phyloP scores from a whole-genome alignment of 345 rosid species.

The Hirschfeldia incana region DNA sequence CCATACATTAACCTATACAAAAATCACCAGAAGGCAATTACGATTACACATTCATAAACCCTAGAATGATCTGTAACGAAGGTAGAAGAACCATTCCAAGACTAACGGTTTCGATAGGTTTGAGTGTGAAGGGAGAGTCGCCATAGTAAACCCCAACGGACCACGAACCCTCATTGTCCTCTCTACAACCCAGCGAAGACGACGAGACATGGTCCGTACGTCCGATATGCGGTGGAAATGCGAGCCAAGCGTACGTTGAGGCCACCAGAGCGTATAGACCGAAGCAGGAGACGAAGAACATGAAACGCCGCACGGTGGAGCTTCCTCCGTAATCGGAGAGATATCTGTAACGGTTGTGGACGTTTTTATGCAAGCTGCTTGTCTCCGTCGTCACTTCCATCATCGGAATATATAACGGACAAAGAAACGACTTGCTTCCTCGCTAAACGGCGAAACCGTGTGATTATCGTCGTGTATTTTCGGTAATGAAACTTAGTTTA shows the following conservation, averaged over 20 bases:
- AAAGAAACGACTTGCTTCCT: neutral
- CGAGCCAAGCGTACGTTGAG: slow-evolving; percentile 57
- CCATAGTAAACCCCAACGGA: slow-evolving; percentile 89
- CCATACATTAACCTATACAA: slow-evolving; percentile 66
- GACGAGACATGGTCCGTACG: slow-evolving; percentile 41
- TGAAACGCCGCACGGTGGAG: slow-evolving; percentile 26
- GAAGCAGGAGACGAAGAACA: slow-evolving; percentile 56
- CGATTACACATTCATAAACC: neutral
- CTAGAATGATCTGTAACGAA: neutral
- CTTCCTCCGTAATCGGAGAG: slow-evolving; percentile 3
- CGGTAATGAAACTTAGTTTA: neutral
- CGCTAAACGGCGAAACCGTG: neutral
- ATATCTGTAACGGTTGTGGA: slow-evolving; percentile 9
- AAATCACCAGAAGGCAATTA: slow-evolving; percentile 2
- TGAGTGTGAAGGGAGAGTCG: slow-evolving; percentile 80
- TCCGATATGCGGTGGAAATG: slow-evolving; percentile 41
- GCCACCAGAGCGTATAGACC: slow-evolving; percentile 65
- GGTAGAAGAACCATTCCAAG: neutral
- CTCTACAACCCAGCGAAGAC: slow-evolving; percentile 65
- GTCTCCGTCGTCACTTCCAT: slow-evolving; percentile 28
- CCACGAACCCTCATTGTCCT: slow-evolving; percentile 94
- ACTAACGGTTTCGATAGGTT: slow-evolving; percentile 85
- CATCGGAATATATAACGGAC: neutral
- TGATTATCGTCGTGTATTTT: neutral
- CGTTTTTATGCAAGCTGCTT: neutral